These are phyloP conservation scores for Microdochium nivale DNA, from an alignment of 2,329 filamentous ascomycete genomes.

Conservation along the genomic window DNA sequence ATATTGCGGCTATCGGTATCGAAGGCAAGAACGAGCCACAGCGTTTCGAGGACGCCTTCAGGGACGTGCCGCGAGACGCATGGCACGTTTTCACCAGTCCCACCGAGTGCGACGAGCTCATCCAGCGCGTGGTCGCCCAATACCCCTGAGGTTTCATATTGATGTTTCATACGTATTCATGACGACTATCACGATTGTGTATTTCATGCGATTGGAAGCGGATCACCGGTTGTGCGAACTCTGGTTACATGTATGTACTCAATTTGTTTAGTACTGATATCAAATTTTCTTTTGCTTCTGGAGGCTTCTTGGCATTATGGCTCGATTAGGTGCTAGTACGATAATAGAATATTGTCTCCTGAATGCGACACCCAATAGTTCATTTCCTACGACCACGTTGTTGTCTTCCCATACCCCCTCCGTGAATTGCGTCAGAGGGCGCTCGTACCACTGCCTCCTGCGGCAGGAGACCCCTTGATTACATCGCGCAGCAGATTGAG, in stretches of 20 bases:
- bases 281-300: too few species aligned
- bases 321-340: too few species aligned
- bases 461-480: conserved; percentile 21
- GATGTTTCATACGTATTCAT: too few species aligned
- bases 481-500: conserved; percentile 48
- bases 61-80: conserved; percentile 55
- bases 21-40: conserved; percentile 63
- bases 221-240: too few species aligned
- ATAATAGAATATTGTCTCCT: too few species aligned
- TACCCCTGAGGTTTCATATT: background rate
- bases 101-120: conserved; percentile 45
- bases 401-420: background rate
- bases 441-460: background rate
- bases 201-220: too few species aligned
- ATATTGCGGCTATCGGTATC: conserved; percentile 62
- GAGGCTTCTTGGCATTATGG: too few species aligned
- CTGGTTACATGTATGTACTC: too few species aligned
- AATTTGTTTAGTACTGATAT: too few species aligned
- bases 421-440: background rate
- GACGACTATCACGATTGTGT: too few species aligned
- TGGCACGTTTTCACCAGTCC: conserved; percentile 84
- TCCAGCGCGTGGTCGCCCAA: conserved; percentile 10
- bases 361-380: too few species aligned
- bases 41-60: conserved; percentile 78
- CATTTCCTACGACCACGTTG: too few species aligned